Base-by-base conservation (phyloP, 2,329 filamentous ascomycete species). In the Colletotrichum horii region DNA sequence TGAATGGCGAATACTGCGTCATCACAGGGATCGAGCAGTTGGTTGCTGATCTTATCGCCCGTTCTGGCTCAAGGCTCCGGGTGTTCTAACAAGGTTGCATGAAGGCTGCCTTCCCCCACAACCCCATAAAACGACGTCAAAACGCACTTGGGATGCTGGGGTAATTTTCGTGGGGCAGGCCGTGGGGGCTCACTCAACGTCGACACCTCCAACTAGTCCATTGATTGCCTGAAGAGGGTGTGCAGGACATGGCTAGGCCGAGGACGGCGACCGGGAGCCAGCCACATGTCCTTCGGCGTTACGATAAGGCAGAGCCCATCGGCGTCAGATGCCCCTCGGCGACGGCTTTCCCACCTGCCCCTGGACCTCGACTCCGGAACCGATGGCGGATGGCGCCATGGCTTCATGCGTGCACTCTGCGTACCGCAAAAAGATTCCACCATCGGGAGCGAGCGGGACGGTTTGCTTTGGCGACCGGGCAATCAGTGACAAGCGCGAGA, bases 91-190 rank as follows among this genome's bases (percentile, higher is more conserved):
- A 66, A 76, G 73, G 75, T 76, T 73, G 73, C 65, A 74, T 76
- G 65, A 70, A 66, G 38, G 68, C 73, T 72, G 65, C 55, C 32
- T 61, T 61, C 60, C 75, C 69, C 75, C 72, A 76, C 72, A 77
- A 76, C 73, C 66, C 75, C 75, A 76, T 77, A 76, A 76, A 76
- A 76, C 73, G 64, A 76, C 69, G 74, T 75, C 66, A 74, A 76
- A 75, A 66, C 74, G 71, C 65, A 32, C 70, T 60, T 52, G 38
- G 43, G 64, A 68, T 67, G 43, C 73, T 65, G 73, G 73, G 73
- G 69, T 73, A 58, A 64, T 52, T 64, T 71, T 72, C 38, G 71
- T 69, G 70, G 74, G 64, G 70, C 74, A 68, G 16, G 36, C 43
- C 74, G 74, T 74, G 74, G 74, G 74, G 73, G 72, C 72, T 72